A percentile compares a stretch with the other conserved stretches of the same genome.
Conservation (phyloP, 2,329 filamentous ascomycete genomes). For the Monosporascus cannonballus region DNA sequence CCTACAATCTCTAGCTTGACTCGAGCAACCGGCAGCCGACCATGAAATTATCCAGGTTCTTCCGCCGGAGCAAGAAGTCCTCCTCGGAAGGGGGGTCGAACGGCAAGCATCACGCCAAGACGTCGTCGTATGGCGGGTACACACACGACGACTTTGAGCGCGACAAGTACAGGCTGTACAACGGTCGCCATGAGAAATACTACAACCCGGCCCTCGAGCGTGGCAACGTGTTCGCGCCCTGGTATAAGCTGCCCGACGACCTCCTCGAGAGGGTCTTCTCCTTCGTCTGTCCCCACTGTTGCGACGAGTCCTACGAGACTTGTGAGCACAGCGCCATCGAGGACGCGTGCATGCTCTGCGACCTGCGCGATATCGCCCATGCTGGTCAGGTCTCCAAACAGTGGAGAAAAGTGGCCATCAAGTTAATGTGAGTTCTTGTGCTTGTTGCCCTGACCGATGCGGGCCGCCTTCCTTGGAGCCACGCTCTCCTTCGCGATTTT, state of each 20-base stretch:
- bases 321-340: slow-evolving; percentile 76
- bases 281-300: slow-evolving; percentile 76
- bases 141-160: slow-evolving; percentile 21
- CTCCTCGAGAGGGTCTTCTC: slow-evolving; percentile 73
- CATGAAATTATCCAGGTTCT: slow-evolving; percentile 27
- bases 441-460: slow-evolving; percentile 2
- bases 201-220: slow-evolving; percentile 16
- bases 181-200: slow-evolving; percentile 15
- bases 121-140: slow-evolving; percentile 4
- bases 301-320: slow-evolving; percentile 71
- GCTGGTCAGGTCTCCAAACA: slow-evolving; percentile 67
- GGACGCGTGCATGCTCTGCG: slow-evolving; percentile 87
- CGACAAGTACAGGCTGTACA: slow-evolving; percentile 22
- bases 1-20: background rate
- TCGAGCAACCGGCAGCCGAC: slow-evolving; percentile 1
- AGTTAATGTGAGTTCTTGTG: slow-evolving; percentile 51
- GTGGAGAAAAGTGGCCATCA: slow-evolving; percentile 55
- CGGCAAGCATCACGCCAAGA: slow-evolving; percentile 12
- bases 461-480: slow-evolving; percentile 5
- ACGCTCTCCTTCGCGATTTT: background rate
- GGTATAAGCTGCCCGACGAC: slow-evolving; percentile 52
- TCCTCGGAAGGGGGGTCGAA: slow-evolving; percentile 4
- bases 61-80: slow-evolving; percentile 27
- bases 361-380: slow-evolving; percentile 80
- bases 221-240: slow-evolving; percentile 20